These are phyloP conservation scores for Xylariaceae sp. DNA, from an alignment of 2,329 filamentous ascomycete species.

Conservation along the genomic window DNA sequence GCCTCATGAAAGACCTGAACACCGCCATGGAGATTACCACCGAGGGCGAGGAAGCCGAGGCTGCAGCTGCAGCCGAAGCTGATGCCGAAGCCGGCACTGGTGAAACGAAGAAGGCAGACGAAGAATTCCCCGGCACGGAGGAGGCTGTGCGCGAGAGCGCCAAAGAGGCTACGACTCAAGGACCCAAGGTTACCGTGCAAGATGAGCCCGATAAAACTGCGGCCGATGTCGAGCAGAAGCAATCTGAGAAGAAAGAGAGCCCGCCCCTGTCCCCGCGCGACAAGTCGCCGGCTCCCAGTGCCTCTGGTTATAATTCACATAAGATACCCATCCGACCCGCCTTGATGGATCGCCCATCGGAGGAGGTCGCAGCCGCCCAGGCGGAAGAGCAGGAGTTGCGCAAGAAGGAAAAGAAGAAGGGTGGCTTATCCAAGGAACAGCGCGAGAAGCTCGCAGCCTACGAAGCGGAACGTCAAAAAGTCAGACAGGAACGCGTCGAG, in stretches of 20 bases:
- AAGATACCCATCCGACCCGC: slow-evolving; percentile 74
- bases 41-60: slow-evolving; percentile 65
- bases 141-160: slow-evolving; percentile 54
- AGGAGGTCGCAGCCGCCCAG: slow-evolving; percentile 66
- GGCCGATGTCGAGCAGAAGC: slow-evolving; percentile 26
- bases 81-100: slow-evolving; percentile 51
- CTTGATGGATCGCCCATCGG: slow-evolving; percentile 77
- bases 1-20: slow-evolving; percentile 96
- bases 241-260: slow-evolving; percentile 13
- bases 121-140: slow-evolving; percentile 53
- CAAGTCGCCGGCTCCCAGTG: slow-evolving; percentile 35
- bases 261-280: slow-evolving; percentile 27
- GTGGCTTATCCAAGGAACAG: slow-evolving; percentile 83
- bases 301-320: slow-evolving; percentile 37
- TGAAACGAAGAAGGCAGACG: slow-evolving; percentile 27
- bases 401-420: slow-evolving; percentile 81
- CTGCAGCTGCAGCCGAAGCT: slow-evolving; percentile 19
- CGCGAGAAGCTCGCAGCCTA: slow-evolving; percentile 85
- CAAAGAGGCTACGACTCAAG: slow-evolving; percentile 27
- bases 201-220: slow-evolving; percentile 25
- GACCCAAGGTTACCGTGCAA: slow-evolving; percentile 23
- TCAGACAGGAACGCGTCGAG: slow-evolving; percentile 86
- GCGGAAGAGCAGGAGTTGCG: slow-evolving; percentile 72
- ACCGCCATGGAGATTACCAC: slow-evolving; percentile 98
- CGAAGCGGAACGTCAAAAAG: slow-evolving; percentile 76